Evolutionary conservation across 2,329 filamentous ascomycete species (phyloP), one percentile per base, ranked within the genome.

Genomic region (Cytospora piceicola): DNA sequence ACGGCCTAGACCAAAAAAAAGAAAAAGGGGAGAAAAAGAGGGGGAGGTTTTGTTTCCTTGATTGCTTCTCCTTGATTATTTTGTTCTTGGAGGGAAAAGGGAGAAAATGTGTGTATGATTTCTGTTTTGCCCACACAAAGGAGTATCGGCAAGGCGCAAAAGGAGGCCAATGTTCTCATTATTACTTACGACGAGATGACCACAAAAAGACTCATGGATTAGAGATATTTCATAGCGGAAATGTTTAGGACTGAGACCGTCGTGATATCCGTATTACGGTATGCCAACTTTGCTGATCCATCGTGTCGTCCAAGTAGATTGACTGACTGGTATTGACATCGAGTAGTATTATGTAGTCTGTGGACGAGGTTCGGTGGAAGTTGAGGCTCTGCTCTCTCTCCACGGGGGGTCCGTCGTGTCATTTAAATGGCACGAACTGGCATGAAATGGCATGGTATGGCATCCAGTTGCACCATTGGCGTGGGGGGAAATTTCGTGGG

Each of bases 1-100:
- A 55, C 57, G 39, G 52, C 46, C 36, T 62, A 49, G 11, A 49
- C n/a, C n/a, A n/a, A n/a, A n/a, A n/a, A n/a, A n/a, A n/a, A n/a
- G n/a, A n/a, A n/a, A n/a, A n/a, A n/a, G n/a, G n/a, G n/a, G n/a
- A n/a, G n/a, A n/a, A n/a, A n/a, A 49, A 12, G 14, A 24, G 46
- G 27, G 27, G 9, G 9, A 22, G 24, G 11, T 4, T 9, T 49
- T 24, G 7, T 6, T 20, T 11, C 1, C 11, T 49, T 8, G n/a
- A 49, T 24, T 20, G 3, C n/a, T n/a, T n/a, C n/a, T n/a, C n/a
- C n/a, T n/a, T n/a, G n/a, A n/a, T n/a, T n/a, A n/a, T n/a, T n/a
- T n/a, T n/a, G n/a, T n/a, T n/a, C n/a, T 42, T 42, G 39, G 39
- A 8, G 39, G 15, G 34, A 36, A 8, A 15, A 17, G 11, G 14